Percentiles rank a stretch among this genome's conserved stretches.
Conservation (phyloP, 176 grass and related monocot species). For the Rhynchospora breviuscula region DNA sequence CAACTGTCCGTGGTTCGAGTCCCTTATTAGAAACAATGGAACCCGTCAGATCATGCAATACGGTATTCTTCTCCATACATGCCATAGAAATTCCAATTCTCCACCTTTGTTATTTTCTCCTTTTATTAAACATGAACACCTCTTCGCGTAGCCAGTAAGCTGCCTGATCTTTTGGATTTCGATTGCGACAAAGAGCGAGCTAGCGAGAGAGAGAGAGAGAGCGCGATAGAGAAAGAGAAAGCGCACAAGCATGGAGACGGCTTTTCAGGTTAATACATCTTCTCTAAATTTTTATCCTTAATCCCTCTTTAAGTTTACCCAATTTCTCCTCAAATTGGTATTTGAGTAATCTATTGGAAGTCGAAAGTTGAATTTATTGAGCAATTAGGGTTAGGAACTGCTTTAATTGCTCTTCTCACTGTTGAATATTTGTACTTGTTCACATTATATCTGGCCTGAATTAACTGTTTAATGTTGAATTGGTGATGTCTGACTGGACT, state of each 20-base stretch:
- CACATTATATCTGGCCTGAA: no score
- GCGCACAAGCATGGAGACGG: conserved; percentile 6
- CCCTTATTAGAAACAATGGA: background rate
- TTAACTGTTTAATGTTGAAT: background rate
- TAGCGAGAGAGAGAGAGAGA: background rate
- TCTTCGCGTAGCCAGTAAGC: background rate
- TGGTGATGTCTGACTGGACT: background rate
- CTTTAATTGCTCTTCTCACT: background rate
- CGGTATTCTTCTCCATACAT: background rate
- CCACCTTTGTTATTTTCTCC: background rate
- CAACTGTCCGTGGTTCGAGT: background rate
- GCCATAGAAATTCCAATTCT: background rate
- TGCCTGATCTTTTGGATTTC: background rate
- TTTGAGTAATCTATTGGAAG: background rate
- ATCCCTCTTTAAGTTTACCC: background rate
- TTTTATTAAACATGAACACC: background rate
- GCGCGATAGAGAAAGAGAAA: background rate
- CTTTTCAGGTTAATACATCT: conserved; percentile 13
- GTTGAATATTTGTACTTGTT: background rate
- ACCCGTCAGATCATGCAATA: background rate
- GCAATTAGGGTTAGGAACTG: background rate
- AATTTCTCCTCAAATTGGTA: background rate
- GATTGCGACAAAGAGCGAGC: background rate
- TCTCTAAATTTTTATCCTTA: background rate
- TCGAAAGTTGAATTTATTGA: background rate